These are phyloP conservation scores for Nasturtium officinale DNA, from an alignment of 345 rosid species.

Conservation along the genomic window DNA sequence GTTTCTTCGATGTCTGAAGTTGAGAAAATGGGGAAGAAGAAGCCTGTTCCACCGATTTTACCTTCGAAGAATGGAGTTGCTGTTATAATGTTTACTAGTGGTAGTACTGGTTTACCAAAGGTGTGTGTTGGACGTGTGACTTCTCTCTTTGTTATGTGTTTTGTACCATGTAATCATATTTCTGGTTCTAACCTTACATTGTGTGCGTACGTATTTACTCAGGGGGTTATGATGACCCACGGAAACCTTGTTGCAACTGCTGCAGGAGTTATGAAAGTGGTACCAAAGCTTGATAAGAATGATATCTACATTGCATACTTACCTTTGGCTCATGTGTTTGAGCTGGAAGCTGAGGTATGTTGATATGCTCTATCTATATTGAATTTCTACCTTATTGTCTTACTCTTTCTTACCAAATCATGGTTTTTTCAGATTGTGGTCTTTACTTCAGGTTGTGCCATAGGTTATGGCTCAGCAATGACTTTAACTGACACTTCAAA, in stretches of 20 bases:
- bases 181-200: conserved; percentile 31
- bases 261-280: conserved; percentile 73
- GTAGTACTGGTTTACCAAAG: conserved; percentile 95
- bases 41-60: conserved; percentile 54
- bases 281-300: conserved; percentile 56
- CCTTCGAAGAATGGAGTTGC: conserved; percentile 76
- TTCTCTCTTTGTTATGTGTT: conserved; percentile 8
- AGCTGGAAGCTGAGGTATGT: conserved; percentile 86
- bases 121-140: conserved; percentile 49
- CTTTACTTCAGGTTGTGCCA: conserved; percentile 67
- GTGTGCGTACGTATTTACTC: conserved; percentile 25
- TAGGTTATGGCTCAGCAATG: conserved; percentile 86
- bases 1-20: conserved; percentile 74
- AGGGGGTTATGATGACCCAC: conserved; percentile 97
- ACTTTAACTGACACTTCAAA: conserved; percentile 81
- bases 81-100: conserved; percentile 92
- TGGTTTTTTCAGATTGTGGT: conserved; percentile 62
- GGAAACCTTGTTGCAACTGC: conserved; percentile 79
- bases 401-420: conserved; percentile 28
- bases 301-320: conserved; percentile 80
- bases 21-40: conserved; percentile 68
- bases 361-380: conserved; percentile 6
- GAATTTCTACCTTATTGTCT: conserved; percentile 10
- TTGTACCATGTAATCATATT: not conserved
- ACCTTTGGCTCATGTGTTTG: conserved; percentile 96